A percentile compares a stretch with the other conserved stretches of the same genome.
phyloP scores from a whole-genome alignment of 2,329 filamentous ascomycete genomes.

The Ophiostoma ulmi region DNA sequence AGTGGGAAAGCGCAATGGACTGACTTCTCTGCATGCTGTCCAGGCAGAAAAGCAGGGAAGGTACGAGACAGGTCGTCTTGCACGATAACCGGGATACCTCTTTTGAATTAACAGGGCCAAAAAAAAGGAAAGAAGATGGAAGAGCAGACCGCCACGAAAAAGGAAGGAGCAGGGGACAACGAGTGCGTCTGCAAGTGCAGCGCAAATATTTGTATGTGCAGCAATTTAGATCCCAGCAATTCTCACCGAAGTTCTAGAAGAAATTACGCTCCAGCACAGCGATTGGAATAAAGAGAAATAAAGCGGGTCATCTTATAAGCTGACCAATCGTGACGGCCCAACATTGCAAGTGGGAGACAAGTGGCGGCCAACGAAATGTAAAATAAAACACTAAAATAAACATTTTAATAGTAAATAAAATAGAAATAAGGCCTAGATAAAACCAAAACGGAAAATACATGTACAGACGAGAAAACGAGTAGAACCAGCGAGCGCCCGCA shows the following conservation, averaged over 20 bases:
- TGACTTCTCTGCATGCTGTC: background rate
- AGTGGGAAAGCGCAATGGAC: background rate
- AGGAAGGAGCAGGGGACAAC: background rate
- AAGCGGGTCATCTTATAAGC: slow-evolving; percentile 13
- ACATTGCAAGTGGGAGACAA: slow-evolving; percentile 21
- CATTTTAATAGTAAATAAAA: slow-evolving; percentile 1
- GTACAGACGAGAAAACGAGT: background rate
- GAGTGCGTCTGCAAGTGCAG: background rate
- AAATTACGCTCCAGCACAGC: slow-evolving; percentile 15
- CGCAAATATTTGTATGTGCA: background rate
- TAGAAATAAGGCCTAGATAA: slow-evolving; percentile 6
- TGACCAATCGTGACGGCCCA: slow-evolving; percentile 23
- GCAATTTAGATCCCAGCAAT: slow-evolving; percentile 6
- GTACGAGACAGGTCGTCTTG: background rate
- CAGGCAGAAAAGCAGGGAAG: background rate
- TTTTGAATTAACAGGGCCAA: background rate
- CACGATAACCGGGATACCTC: background rate
- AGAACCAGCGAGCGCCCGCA: slow-evolving; percentile 9
- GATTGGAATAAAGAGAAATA: slow-evolving; percentile 20
- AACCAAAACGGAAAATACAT: background rate
- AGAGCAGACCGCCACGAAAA: slow-evolving; percentile 1
- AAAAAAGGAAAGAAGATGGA: background rate
- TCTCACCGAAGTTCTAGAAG: slow-evolving; percentile 22
- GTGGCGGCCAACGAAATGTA: slow-evolving; percentile 23
- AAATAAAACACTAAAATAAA: slow-evolving; percentile 17